Base-by-base conservation (phyloP, 768 basidiomycete genomes). In the Kwoniella bestiolae region DNA sequence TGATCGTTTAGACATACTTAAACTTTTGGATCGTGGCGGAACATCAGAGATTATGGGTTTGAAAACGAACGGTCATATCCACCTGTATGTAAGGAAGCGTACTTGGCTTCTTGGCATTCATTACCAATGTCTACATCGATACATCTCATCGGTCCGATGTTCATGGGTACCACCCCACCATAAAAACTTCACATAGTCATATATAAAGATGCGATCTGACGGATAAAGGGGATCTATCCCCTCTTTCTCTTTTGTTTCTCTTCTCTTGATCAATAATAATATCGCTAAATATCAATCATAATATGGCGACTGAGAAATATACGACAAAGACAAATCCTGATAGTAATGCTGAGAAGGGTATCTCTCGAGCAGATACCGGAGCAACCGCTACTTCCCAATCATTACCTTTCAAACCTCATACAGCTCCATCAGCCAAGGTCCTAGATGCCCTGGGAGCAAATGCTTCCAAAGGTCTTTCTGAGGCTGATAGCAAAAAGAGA, bases 371-470 rank as follows among this genome's bases (percentile, higher is more conserved):
- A 3, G 68, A 73, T 35, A 70, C 72, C 12, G 62, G 62, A 45
- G 51, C 44, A 1, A 69, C 71, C 12, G 68, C 44, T 14, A 65
- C 44, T 3, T 69, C 74, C n/a, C 72, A 70, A 41, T 52, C 69
- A 16, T 31, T 76, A 18, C 70, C 71, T 2, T 76, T 76, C 57
- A 55, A 60, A 55, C 56, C 79, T 18, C 77, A 81, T 62, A 77
- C 76, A 53, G 66, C 76, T 12, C 35, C 71, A 3, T 72, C 75
- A 4, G 62, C 61, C 6, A 77, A 76, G 34, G 72, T 82, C 57
- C 58, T 80, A 56, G 62, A 75, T 18, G 75, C 75, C 3, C 73
- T 81, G 16, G 57, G 65, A 5, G 70, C 72, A 7, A 63, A 80
- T 58, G 60, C 66, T 4, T 56, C 58, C 3, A 68, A 71, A 41